Percentiles rank a stretch among this genome's conserved stretches.
phyloP scores from a whole-genome alignment of 768 basidiomycete species.

The Mycena metata region DNA sequence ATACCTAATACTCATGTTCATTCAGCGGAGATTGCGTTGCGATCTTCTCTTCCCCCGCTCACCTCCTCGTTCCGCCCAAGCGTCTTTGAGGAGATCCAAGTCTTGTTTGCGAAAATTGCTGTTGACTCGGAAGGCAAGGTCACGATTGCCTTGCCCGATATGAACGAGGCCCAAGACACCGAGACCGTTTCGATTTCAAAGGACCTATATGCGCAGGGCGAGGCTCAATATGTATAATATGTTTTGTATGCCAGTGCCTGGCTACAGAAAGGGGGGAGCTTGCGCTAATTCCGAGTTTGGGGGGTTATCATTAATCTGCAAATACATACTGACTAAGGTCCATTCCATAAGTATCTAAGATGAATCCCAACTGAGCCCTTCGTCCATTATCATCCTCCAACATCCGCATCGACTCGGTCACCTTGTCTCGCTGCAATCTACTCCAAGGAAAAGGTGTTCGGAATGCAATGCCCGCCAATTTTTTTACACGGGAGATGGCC shows the following conservation, averaged over 20 bases:
- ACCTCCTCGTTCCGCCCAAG: conserved; percentile 15
- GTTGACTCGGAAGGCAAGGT: conserved; percentile 8
- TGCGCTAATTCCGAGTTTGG: too few relatives aligned
- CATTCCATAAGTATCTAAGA: not conserved
- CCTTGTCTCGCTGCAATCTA: not conserved
- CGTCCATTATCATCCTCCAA: not conserved
- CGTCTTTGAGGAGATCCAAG: not conserved
- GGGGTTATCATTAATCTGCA: conserved; percentile 34
- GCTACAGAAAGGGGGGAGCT: too few relatives aligned
- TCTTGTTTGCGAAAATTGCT: not conserved
- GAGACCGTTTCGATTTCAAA: not conserved
- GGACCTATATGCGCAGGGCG: conserved; percentile 1
- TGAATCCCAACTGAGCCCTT: not conserved
- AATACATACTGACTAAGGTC: conserved; percentile 45
- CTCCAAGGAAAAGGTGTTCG: not conserved
- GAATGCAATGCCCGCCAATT: not conserved
- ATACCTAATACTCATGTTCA: not conserved
- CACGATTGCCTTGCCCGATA: conserved; percentile 9
- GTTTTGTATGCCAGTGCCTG: not conserved
- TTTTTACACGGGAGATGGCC: conserved; percentile 35
- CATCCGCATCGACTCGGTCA: not conserved
- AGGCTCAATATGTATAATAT: conserved; percentile 10
- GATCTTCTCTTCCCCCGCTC: conserved; percentile 15
- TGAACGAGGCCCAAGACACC: not conserved
- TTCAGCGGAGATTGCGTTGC: conserved; percentile 1